Conservation (phyloP, 495 filamentous ascomycete species). For the Daldinia loculata region DNA sequence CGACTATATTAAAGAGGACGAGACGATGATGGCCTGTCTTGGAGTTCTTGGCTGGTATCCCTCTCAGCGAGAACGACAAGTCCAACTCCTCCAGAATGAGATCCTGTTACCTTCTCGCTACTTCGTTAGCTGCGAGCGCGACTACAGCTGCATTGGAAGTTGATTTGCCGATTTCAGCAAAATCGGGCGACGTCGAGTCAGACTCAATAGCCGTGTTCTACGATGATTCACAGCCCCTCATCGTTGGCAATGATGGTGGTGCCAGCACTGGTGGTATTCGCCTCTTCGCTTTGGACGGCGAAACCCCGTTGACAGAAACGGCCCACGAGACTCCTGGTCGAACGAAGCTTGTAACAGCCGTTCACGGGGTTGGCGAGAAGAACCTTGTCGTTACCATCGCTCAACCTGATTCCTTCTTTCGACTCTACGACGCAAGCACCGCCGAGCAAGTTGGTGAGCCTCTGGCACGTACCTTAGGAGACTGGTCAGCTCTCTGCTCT, state of each 20-base stretch:
- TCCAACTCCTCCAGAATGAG: conserved; percentile 12
- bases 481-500: conserved; percentile 48
- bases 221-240: conserved; percentile 27
- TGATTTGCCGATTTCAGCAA: conserved; percentile 36
- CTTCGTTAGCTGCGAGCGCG: conserved; percentile 15
- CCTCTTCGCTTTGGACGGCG: conserved; percentile 33
- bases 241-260: conserved; percentile 47
- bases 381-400: conserved; percentile 44
- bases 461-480: conserved; percentile 40
- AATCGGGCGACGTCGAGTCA: conserved; percentile 32
- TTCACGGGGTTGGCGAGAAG: conserved; percentile 37
- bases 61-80: not conserved
- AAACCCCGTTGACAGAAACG: conserved; percentile 32
- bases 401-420: conserved; percentile 46
- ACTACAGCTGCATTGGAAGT: conserved; percentile 11
- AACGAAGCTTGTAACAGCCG: conserved; percentile 45
- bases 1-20: conserved; percentile 5
- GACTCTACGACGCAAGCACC: conserved; percentile 40
- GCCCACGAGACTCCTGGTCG: conserved; percentile 43
- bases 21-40: conserved; percentile 12
- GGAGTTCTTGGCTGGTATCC: not conserved
- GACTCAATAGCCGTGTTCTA: conserved; percentile 36
- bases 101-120: not conserved
- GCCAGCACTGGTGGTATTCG: conserved; percentile 43
- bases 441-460: conserved; percentile 34